Evolutionary conservation across 176 grass and related monocot genomes (phyloP).

Genomic region (Triticum dicoccoides): DNA sequence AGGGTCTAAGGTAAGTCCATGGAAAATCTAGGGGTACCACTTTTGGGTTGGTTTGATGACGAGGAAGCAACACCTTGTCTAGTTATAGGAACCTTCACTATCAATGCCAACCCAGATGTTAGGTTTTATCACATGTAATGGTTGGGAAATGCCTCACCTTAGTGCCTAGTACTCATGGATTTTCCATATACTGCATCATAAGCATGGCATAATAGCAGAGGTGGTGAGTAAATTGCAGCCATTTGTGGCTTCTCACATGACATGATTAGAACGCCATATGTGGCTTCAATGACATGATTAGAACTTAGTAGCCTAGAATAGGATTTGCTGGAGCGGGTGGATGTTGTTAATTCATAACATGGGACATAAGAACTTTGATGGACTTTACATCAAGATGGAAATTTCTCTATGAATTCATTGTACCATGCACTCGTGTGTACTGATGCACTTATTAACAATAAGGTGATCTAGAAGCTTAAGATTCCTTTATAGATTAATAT

Average conservation of each 20-base stretch:
- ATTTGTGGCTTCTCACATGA: not conserved
- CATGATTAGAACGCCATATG: not conserved
- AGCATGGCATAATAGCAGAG: not conserved
- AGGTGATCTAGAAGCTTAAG: not conserved
- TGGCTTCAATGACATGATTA: not conserved
- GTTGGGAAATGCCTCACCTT: not conserved
- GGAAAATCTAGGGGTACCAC: not conserved
- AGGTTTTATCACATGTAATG: not conserved
- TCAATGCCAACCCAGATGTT: not conserved
- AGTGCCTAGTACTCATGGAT: not conserved
- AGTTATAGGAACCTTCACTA: not conserved
- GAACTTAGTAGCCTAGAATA: not conserved
- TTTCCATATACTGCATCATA: not conserved
- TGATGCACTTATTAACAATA: not conserved
- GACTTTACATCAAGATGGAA: not conserved
- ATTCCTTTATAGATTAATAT: not conserved
- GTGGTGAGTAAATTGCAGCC: not conserved
- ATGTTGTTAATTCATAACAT: not conserved
- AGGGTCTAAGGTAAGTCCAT: not conserved
- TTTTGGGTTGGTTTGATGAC: not conserved
- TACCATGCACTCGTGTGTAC: not conserved
- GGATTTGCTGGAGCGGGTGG: not conserved
- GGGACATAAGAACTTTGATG: not conserved
- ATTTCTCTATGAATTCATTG: not conserved
- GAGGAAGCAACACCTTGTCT: not conserved